Conservation (phyloP, 306 rosid genomes). For the Cucumis hystrix region DNA sequence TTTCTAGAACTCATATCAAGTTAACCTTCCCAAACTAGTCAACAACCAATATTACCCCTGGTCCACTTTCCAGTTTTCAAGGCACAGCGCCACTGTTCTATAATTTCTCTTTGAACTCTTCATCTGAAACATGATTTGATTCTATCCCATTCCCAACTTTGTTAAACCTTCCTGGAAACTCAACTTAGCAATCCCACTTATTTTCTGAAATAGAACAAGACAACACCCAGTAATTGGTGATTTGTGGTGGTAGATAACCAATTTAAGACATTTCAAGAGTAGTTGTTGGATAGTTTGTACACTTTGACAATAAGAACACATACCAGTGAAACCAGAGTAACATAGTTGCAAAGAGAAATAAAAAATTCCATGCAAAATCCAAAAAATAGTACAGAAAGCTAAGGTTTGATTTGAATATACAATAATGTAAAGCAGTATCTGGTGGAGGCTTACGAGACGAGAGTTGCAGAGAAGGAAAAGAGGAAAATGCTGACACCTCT, state of each 20-base stretch:
- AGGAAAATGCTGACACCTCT: conserved; percentile 44
- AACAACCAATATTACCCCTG: background rate
- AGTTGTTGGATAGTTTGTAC: no score
- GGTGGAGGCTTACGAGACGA: conserved; percentile 73
- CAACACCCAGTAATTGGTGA: no score
- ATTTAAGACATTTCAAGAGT: no score
- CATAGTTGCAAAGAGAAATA: background rate
- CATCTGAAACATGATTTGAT: background rate
- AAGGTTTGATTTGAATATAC: background rate
- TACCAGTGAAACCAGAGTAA: background rate
- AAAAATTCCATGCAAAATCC: background rate
- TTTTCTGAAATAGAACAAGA: background rate
- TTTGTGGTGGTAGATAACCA: no score
- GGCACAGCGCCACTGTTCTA: background rate
- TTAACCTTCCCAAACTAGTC: background rate
- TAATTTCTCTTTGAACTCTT: background rate
- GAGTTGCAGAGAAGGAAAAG: conserved; percentile 70
- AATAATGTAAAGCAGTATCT: conserved; percentile 38
- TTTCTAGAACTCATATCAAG: background rate
- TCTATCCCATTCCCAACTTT: background rate
- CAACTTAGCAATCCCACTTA: background rate
- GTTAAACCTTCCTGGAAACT: background rate
- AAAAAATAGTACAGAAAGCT: background rate
- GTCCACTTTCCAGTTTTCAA: background rate
- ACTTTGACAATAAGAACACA: background rate